Base-by-base conservation (phyloP, 495 filamentous ascomycete species). In the Daldinia concentrica region DNA sequence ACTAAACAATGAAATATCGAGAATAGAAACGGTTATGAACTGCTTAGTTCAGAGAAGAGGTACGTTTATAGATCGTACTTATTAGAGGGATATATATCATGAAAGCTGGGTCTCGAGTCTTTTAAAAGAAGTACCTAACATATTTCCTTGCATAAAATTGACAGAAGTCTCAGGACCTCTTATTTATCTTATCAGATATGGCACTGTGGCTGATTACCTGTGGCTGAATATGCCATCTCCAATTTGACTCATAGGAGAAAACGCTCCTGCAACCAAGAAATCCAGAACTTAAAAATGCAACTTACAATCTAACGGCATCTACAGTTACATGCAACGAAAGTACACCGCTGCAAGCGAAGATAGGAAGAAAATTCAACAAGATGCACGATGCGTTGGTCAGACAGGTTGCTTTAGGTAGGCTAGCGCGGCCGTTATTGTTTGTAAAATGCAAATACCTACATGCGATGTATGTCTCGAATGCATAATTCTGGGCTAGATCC, bases 331-430 rank as follows among this genome's bases (percentile, higher is more conserved):
- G 56, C 17, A 59, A 56, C 12, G 45, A 66, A 66, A 66, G 62
- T 71, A 34, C 58, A 12, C 58, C 51, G 63, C 67, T 9, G 59
- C 45, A 67, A 50, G 45, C 36, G n/a, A 45, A 57, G 15, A 41
- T 57, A 43, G 22, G 7, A 58, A 24, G 24, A 24, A 24, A 26
- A 29, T 56, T 45, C 55, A 55, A 43, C 6, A 22, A 54, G 50
- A 67, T 62, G 69, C 64, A 58, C 63, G 59, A 67, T 67, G 54
- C 55, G 50, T 30, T 48, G 43, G 26, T 58, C 43, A 39, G 41
- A 55, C 4, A 63, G 4, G 63, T 67, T 66, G 63, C 64, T 56
- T 39, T 14, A 36, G 34, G 34, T 14, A 14, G 48, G 39, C n/a
- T 12, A 11, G 17, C 4, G 24, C 57, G 26, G 45, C 17, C 19